Evolutionary conservation across 495 filamentous ascomycete species (phyloP), one percentile per base, ranked within the genome.

Genomic region (Penicillium lividum): DNA sequence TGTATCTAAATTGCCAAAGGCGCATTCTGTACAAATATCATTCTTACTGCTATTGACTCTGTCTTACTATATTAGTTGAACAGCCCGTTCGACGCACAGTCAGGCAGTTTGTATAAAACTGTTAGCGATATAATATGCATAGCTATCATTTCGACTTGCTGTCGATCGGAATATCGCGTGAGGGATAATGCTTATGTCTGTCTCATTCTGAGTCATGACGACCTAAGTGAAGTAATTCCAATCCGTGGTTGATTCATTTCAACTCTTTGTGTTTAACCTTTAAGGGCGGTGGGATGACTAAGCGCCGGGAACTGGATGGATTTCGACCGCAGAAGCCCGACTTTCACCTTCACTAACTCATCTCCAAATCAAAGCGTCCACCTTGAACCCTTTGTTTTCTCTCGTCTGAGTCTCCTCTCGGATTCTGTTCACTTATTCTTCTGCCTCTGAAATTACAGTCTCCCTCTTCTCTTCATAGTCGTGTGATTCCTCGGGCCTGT

Each of bases 301-400:
- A 79, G 64, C 73, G 34, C 45, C 53, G 57, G 58, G 64, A 64
- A 65, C 59, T 62, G 67, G 68, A 68, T 64, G 58, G 68, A 76
- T 74, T 76, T 78, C 75, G 68, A 77, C 75, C 73, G 65, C 64
- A 51, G 59, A 65, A 67, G 57, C 40, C 57, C 61, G 59, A 78
- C 74, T 71, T 73, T 71, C 73, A 73, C 74, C 75, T 74, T 69
- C 68, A 64, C 62, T 64, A 75, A 70, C 69, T 58, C 68, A 72
- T 73, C 71, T 59, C 48, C 57, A 62, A 68, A 61, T 59, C 53
- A 54, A 40, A 53, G 40, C 42, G 52, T 58, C 54, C 49, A 27
- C 42, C 46, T 31, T 46, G n/a, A 47, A 53, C 54, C 44, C 43
- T 57, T 54, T 43, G 16, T 53, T 44, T 43, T 51, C 7, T 42